Percentiles rank a stretch among this genome's conserved stretches.
phyloP scores from a whole-genome alignment of 148 eudicot genomes.

The Rhododendron molle region DNA sequence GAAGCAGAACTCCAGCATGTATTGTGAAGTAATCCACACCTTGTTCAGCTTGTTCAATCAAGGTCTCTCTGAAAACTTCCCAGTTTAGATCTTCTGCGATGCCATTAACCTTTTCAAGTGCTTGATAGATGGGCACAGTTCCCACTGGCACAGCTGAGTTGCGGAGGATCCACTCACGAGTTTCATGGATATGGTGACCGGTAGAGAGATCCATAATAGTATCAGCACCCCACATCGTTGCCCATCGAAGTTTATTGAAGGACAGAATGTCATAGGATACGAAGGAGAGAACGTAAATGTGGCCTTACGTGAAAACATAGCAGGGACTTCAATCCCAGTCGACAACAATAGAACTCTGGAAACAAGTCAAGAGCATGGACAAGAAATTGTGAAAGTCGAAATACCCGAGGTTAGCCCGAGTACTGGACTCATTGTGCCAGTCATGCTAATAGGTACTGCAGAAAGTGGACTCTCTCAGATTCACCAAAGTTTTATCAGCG shows the following conservation, averaged over 20 bases:
- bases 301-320: no score
- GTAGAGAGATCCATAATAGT: conserved; percentile 98
- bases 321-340: no score
- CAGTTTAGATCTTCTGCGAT: conserved; percentile 87
- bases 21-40: conserved; percentile 98
- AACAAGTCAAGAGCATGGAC: no score
- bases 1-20: conserved; percentile 89
- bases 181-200: conserved; percentile 95
- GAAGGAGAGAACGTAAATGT: no score
- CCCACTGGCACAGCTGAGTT: conserved; percentile 97
- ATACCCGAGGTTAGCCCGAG: no score
- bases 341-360: no score
- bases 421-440: no score
- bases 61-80: conserved; percentile 84
- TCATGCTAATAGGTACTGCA: no score
- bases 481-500: no score
- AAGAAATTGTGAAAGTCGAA: no score
- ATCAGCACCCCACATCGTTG: conserved; percentile 99
- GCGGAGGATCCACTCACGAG: conserved; percentile 96
- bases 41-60: conserved; percentile 98
- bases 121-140: conserved; percentile 96
- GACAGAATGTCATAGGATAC: no score
- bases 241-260: conserved; percentile 80
- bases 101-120: conserved; percentile 91
- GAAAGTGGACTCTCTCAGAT: no score